These are phyloP conservation scores for Lobosporangium transversale DNA, from an alignment of 192 early-diverging fungal genomes.

Conservation along the genomic window DNA sequence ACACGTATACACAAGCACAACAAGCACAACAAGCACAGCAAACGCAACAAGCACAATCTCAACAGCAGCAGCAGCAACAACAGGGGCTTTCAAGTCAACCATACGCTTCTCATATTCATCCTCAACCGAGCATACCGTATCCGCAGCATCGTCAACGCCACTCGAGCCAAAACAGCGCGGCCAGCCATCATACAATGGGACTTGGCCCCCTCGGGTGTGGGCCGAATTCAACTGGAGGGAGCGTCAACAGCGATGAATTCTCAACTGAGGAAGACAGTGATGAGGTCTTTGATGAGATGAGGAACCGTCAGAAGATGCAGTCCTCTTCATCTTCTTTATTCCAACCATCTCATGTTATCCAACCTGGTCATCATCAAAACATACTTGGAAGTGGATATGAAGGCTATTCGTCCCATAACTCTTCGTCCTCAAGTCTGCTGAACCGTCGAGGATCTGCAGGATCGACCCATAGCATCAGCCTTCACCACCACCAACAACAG, in stretches of 20 bases:
- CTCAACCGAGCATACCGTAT: constrained; percentile 13
- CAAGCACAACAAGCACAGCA: too few relatives aligned
- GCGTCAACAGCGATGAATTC: constrained; percentile 45
- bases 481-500: constrained; percentile 29
- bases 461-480: constrained; percentile 21
- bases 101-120: constrained; percentile 27
- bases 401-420: constrained; percentile 28
- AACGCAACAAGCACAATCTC: constrained; percentile 1
- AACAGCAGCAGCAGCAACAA: constrained; percentile 15
- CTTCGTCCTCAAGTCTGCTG: constrained; percentile 31
- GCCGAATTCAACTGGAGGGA: constrained; percentile 42
- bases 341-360: constrained; percentile 16
- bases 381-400: constrained; percentile 17
- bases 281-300: constrained; percentile 51
- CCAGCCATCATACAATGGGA: constrained; percentile 49
- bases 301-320: constrained; percentile 35
- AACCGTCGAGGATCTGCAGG: constrained; percentile 40
- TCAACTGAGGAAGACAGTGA: constrained; percentile 53
- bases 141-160: constrained; percentile 50
- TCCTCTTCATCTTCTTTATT: constrained; percentile 6
- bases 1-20: constrained; percentile 1
- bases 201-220: constrained; percentile 46
- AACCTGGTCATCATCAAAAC: constrained; percentile 9
- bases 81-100: constrained; percentile 13
- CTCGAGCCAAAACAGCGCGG: constrained; percentile 50